Evolutionary conservation across 495 filamentous ascomycete species (phyloP).

Genomic region (Podospora australis): DNA sequence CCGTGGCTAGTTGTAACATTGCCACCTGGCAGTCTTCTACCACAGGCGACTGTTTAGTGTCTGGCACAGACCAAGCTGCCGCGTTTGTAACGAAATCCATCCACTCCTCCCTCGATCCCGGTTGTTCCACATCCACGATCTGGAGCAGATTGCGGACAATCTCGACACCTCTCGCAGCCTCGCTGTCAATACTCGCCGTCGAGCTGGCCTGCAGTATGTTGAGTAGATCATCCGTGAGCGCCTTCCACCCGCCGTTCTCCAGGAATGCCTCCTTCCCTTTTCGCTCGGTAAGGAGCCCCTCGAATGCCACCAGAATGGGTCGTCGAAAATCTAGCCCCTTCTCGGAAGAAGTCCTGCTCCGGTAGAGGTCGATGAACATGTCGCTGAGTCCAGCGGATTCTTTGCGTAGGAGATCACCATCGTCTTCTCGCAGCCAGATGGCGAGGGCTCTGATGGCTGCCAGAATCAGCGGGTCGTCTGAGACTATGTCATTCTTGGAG

Average conservation of each 20-base stretch:
- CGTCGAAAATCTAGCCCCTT: conserved; percentile 41
- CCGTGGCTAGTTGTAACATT: conserved; percentile 43
- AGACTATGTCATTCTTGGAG: conserved; percentile 26
- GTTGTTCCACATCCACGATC: conserved; percentile 37
- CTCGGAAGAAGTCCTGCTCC: conserved; percentile 10
- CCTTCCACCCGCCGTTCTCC: conserved; percentile 42
- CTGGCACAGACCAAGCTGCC: conserved; percentile 30
- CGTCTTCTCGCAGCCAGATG: conserved; percentile 59
- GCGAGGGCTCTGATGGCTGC: conserved; percentile 47
- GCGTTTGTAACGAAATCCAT: conserved; percentile 36
- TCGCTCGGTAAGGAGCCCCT: conserved; percentile 40
- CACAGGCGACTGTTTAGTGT: conserved; percentile 8
- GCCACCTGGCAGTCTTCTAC: conserved; percentile 44
- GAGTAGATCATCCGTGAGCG: conserved; percentile 41
- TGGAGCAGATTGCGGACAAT: conserved; percentile 46
- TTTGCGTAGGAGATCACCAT: conserved; percentile 46
- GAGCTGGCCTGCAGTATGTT: conserved; percentile 26
- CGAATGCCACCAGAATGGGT: conserved; percentile 47
- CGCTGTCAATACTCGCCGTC: conserved; percentile 10
- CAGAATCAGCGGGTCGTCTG: conserved; percentile 42
- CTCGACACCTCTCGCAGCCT: conserved; percentile 41
- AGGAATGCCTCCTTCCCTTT: conserved; percentile 41
- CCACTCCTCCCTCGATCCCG: conserved; percentile 40
- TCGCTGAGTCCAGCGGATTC: conserved; percentile 53
- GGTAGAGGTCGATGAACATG: conserved; percentile 53